Percentiles rank a stretch among this genome's conserved stretches.
Evolutionary conservation across 352 stramenopile species (phyloP).

Genomic region (Phytophthora agathidicida): DNA sequence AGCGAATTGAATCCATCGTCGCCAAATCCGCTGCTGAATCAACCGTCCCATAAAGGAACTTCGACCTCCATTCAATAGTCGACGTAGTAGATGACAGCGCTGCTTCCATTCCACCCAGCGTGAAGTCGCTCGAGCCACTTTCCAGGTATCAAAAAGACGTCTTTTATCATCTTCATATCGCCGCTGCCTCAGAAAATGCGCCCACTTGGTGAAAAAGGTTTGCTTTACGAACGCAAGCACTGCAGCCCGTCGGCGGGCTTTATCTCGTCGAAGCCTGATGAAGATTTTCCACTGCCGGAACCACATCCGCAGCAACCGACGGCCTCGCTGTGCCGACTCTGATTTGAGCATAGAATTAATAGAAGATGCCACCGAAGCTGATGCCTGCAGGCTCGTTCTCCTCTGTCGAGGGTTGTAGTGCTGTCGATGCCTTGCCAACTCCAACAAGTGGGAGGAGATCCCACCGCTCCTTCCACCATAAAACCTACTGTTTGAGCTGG

Average conservation of each 20-base stretch:
- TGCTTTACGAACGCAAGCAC: slow-evolving; percentile 30
- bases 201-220: slow-evolving; percentile 21
- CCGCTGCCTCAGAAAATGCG: slow-evolving; percentile 2
- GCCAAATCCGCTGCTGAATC: slow-evolving; percentile 34
- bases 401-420: neutral
- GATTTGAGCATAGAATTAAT: too few relatives aligned
- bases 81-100: neutral
- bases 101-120: slow-evolving; percentile 5
- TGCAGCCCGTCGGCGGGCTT: slow-evolving; percentile 10
- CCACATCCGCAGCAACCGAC: slow-evolving; percentile 13
- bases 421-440: slow-evolving; percentile 2
- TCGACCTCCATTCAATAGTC: slow-evolving; percentile 8
- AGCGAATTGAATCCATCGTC: slow-evolving; percentile 31
- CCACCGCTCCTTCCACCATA: neutral
- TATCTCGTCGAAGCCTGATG: slow-evolving; percentile 17
- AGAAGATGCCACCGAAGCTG: neutral
- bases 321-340: neutral
- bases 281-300: slow-evolving; percentile 44
- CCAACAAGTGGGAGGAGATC: neutral
- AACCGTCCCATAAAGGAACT: slow-evolving; percentile 34
- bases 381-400: slow-evolving; percentile 1
- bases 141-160: slow-evolving; percentile 23
- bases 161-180: slow-evolving; percentile 23
- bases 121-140: slow-evolving; percentile 12
- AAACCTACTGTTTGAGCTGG: slow-evolving; percentile 4